Percentiles rank a stretch among this genome's conserved stretches.
Evolutionary conservation across 2,329 filamentous ascomycete species (phyloP).

Genomic region (Beauveria caledonica): DNA sequence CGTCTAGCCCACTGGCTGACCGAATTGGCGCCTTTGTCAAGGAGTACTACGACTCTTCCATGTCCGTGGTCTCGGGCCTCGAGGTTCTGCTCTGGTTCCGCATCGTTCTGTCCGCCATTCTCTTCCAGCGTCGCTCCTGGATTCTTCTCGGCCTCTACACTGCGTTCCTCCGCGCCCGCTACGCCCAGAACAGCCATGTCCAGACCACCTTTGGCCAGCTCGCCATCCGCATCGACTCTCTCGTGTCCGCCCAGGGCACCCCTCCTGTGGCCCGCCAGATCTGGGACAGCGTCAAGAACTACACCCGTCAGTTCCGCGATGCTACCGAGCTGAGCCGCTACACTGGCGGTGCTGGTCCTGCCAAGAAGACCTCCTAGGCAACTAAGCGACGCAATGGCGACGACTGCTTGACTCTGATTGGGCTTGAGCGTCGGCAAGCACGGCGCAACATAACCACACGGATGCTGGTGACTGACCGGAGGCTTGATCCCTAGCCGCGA

Average conservation of each 20-base stretch:
- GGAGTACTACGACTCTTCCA: constrained; percentile 93
- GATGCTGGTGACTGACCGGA: not conserved
- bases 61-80: constrained; percentile 83
- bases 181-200: constrained; percentile 86
- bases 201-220: constrained; percentile 69
- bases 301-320: constrained; percentile 65
- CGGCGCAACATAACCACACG: not conserved
- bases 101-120: constrained; percentile 67
- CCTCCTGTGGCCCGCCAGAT: constrained; percentile 69
- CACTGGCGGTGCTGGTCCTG: constrained; percentile 47
- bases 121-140: constrained; percentile 89
- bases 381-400: not conserved
- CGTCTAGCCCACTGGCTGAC: constrained; percentile 60
- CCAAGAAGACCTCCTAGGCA: constrained; percentile 35
- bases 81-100: constrained; percentile 86
- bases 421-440: not conserved
- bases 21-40: constrained; percentile 90
- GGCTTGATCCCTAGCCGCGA: not conserved
- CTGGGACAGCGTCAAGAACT: constrained; percentile 73
- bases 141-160: constrained; percentile 81
- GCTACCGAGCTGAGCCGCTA: constrained; percentile 73
- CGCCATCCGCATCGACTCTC: constrained; percentile 67
- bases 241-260: constrained; percentile 78
- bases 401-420: too few relatives aligned
- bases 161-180: constrained; percentile 83